Evolutionary conservation across 495 filamentous ascomycete species (phyloP).

Genomic region (Penicillium atrosanguineum): DNA sequence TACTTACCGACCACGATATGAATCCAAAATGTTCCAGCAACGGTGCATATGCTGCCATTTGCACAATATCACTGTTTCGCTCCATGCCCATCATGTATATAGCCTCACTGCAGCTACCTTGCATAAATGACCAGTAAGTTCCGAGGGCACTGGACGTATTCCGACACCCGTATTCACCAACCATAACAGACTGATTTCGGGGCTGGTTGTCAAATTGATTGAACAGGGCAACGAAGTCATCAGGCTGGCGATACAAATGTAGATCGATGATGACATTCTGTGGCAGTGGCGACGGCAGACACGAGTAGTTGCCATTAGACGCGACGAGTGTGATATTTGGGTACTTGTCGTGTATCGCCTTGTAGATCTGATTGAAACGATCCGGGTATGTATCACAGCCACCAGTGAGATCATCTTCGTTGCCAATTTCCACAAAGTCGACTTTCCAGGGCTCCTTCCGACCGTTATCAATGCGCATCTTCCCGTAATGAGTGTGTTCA

Average conservation of each 20-base stretch:
- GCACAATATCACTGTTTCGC: conserved; percentile 58
- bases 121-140: conserved; percentile 45
- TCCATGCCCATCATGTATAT: conserved; percentile 67
- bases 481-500: conserved; percentile 34
- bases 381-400: conserved; percentile 43
- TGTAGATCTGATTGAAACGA: conserved; percentile 44
- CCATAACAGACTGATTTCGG: conserved; percentile 41
- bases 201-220: conserved; percentile 52
- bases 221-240: conserved; percentile 52
- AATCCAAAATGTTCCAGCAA: conserved; percentile 45
- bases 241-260: conserved; percentile 50
- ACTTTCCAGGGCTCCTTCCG: conserved; percentile 44
- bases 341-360: conserved; percentile 44
- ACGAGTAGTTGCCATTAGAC: conserved; percentile 33
- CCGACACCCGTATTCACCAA: conserved; percentile 57
- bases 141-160: conserved; percentile 42
- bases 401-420: conserved; percentile 51
- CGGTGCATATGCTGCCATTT: conserved; percentile 53
- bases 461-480: conserved; percentile 42
- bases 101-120: conserved; percentile 61
- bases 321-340: conserved; percentile 45
- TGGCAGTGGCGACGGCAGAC: conserved; percentile 29
- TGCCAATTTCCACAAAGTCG: conserved; percentile 53
- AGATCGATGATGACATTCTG: conserved; percentile 42
- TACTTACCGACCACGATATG: conserved; percentile 40